Percentiles rank a stretch among this genome's conserved stretches.
Conservation (phyloP, 2,329 filamentous ascomycete species). For the Phaeosphaeria sp. region DNA sequence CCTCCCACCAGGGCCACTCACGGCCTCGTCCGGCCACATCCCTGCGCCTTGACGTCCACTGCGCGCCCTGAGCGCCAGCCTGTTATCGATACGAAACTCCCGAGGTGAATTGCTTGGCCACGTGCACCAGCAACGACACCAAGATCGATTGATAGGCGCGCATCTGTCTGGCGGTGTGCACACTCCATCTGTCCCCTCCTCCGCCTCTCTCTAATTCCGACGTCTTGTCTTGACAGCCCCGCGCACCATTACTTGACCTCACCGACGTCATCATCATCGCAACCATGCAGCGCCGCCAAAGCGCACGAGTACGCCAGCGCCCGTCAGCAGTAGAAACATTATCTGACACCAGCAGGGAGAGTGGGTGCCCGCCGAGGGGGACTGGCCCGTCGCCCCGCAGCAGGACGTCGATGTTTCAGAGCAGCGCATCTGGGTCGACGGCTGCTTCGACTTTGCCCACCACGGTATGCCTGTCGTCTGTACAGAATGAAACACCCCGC, state of each 20-base stretch:
- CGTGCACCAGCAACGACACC: not conserved
- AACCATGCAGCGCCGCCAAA: slow-evolving; percentile 45
- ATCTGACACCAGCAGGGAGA: slow-evolving; percentile 34
- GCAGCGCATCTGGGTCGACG: slow-evolving; percentile 94
- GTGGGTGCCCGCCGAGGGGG: slow-evolving; percentile 58
- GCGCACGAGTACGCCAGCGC: slow-evolving; percentile 38
- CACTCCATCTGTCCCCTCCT: not conserved
- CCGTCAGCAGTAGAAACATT: not conserved
- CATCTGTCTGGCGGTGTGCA: not conserved
- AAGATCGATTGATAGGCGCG: not conserved
- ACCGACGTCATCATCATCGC: slow-evolving; percentile 5
- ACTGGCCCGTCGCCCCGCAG: slow-evolving; percentile 72
- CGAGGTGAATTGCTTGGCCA: not conserved
- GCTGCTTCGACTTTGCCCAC: slow-evolving; percentile 99
- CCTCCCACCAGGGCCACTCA: slow-evolving; percentile 9
- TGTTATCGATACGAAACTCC: not conserved
- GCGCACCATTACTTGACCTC: not conserved
- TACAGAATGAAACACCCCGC: not conserved
- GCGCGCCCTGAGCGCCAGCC: not conserved
- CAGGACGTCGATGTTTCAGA: slow-evolving; percentile 64
- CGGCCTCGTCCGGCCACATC: not conserved
- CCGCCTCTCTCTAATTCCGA: not conserved
- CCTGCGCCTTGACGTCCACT: slow-evolving; percentile 4
- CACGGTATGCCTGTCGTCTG: slow-evolving; percentile 66
- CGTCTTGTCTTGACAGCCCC: not conserved